Evolutionary conservation across 2,329 filamentous ascomycete genomes (phyloP).

Genomic region (Trichoderma endophyticum): DNA sequence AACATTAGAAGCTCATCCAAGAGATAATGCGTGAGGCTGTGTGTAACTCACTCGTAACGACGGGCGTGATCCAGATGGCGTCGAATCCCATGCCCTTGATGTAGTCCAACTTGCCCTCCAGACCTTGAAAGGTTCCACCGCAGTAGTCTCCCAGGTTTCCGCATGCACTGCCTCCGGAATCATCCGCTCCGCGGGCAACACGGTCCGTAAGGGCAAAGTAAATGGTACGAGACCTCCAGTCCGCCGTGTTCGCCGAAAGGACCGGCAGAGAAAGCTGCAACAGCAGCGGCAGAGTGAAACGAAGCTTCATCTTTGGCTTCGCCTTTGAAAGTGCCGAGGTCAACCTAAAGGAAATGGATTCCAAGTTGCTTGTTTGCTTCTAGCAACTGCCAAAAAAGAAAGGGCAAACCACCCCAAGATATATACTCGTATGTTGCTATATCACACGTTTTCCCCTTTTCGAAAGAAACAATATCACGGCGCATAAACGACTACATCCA

Average conservation of each 20-base stretch:
- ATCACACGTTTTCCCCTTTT: background rate
- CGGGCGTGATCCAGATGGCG: conserved; percentile 57
- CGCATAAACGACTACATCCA: background rate
- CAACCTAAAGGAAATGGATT: background rate
- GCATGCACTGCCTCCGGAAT: conserved; percentile 44
- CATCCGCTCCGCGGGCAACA: conserved; percentile 44
- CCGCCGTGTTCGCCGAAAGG: conserved; percentile 34
- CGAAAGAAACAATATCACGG: background rate
- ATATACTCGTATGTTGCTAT: background rate
- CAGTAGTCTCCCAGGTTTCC: conserved; percentile 49
- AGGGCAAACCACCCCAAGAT: background rate
- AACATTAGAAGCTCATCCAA: background rate
- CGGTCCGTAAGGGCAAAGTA: conserved; percentile 59
- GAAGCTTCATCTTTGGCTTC: conserved; percentile 11
- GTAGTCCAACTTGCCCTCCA: conserved; percentile 59
- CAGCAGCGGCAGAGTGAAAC: conserved; percentile 6
- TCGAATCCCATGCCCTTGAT: conserved; percentile 60
- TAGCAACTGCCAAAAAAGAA: background rate
- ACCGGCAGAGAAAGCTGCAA: conserved; percentile 16
- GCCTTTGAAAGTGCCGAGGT: background rate
- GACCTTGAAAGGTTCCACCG: conserved; percentile 58
- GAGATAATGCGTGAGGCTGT: background rate
- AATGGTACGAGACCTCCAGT: conserved; percentile 54
- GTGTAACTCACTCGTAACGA: conserved; percentile 43
- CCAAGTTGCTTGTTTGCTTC: background rate